Base-by-base conservation (phyloP, 352 stramenopile species). In the Sclerospora graminicola region DNA sequence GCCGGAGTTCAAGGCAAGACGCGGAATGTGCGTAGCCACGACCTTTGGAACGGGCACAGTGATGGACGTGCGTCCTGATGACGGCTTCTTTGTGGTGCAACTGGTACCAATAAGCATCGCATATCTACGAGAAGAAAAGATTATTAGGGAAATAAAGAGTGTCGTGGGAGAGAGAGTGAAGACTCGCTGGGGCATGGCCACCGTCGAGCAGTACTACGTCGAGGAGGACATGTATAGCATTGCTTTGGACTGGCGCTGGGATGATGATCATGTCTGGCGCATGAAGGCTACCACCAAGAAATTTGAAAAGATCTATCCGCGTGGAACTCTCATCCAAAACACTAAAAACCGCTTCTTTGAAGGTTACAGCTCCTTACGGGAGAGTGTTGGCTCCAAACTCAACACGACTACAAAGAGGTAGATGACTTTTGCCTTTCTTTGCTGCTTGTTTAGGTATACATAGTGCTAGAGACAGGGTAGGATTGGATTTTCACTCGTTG, bases 201-300 rank as follows among this genome's bases (percentile, higher is more conserved):
- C 77, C 0, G 75, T 91, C 5, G 80, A 91, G 59, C 60, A 84
- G 45, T 91, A 91, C 54, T 88, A 85, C 44, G 59, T 85, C 20
- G 75, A 89, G n/a, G 76, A 89, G 23, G 80, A 91, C 61, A 91
- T 87, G 76, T 91, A 91, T 63, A 87, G 66, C 54, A 88, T 91
- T 42, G 80, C 80, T 26, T 56, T 91, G 27, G 80, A 91, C 62
- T 91, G 80, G 80, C 74, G 80, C 43, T 91, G 80, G 80, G 80
- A 91, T 46, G 77, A 91, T 26, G 77, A 91, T 40, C 80, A 91
- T 45, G 77, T 91, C 13, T 91, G 76, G 76, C 74, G 77, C 50
- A 91, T 91, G 80, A 91, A 89, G 48, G 80, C 80, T 13, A 89
- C 76, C n/a, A 89, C 76, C 36, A 91, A 91, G 54, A 91, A 89